Conservation (phyloP, 495 filamentous ascomycete species). For the Annulohypoxylon moriforme region DNA sequence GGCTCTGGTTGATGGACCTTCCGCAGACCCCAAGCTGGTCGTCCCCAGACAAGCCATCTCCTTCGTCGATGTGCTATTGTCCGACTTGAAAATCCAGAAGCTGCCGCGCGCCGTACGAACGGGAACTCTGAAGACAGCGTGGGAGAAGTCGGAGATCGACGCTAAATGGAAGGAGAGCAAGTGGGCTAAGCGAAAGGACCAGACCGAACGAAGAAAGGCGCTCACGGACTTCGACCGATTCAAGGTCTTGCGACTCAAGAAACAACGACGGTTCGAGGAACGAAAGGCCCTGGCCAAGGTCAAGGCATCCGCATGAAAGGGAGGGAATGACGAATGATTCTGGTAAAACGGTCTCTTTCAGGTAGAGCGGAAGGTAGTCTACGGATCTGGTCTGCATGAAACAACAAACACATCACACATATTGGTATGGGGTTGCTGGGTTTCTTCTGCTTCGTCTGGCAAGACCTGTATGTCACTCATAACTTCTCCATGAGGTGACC, state of each 20-base stretch:
- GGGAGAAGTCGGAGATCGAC: conserved; percentile 89
- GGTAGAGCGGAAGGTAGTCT: conserved; percentile 43
- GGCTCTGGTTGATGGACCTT: conserved; percentile 96
- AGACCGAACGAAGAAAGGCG: conserved; percentile 84
- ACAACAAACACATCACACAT: conserved; percentile 49
- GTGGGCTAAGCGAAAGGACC: conserved; percentile 89
- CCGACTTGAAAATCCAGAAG: conserved; percentile 87
- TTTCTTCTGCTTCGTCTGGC: conserved; percentile 62
- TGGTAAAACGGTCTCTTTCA: conserved; percentile 44
- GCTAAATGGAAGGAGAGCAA: conserved; percentile 86
- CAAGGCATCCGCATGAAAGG: conserved; percentile 59
- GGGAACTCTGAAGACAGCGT: conserved; percentile 81
- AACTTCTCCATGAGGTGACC: conserved; percentile 51
- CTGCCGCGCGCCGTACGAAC: conserved; percentile 88
- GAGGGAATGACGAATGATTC: conserved; percentile 40
- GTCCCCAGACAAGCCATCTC: conserved; percentile 86
- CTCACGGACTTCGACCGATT: conserved; percentile 99
- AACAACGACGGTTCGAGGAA: conserved; percentile 97
- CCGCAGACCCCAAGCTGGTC: conserved; percentile 74
- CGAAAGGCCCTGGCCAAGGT: conserved; percentile 91
- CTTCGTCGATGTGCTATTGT: conserved; percentile 85
- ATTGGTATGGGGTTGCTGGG: conserved; percentile 60
- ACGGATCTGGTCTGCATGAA: conserved; percentile 60
- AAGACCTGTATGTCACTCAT: conserved; percentile 64
- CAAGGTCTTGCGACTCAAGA: conserved; percentile 97